Conservation (phyloP, 192 early-diverging fungal species). For the Mortierella hygrophila region DNA sequence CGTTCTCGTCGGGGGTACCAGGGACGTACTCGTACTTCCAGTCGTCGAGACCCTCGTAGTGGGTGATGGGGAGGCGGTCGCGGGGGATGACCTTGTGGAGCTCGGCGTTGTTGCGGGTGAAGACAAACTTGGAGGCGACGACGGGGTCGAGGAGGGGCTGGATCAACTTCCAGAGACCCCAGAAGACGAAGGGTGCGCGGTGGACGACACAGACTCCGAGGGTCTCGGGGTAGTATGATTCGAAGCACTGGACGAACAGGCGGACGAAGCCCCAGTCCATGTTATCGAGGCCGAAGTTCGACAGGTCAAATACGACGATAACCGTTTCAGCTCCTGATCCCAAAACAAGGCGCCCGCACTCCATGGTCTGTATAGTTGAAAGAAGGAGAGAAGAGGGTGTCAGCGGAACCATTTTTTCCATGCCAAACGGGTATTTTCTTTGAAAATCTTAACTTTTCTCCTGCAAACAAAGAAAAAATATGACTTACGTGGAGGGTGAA, state of each 20-base stretch:
- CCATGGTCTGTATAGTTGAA: slow-evolving; percentile 64
- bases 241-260: slow-evolving; percentile 84
- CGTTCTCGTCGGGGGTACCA: slow-evolving; percentile 40
- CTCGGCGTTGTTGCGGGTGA: slow-evolving; percentile 74
- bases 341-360: slow-evolving; percentile 70
- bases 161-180: slow-evolving; percentile 87
- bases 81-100: slow-evolving; percentile 74
- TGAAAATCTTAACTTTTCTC: too few species aligned
- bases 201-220: slow-evolving; percentile 87
- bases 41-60: slow-evolving; percentile 70
- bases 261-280: slow-evolving; percentile 73
- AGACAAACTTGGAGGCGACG: slow-evolving; percentile 88
- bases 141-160: slow-evolving; percentile 90
- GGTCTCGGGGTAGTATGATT: slow-evolving; percentile 93
- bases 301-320: slow-evolving; percentile 84
- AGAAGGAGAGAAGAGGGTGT: neutral
- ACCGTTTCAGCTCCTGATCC: slow-evolving; percentile 72
- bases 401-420: neutral
- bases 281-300: slow-evolving; percentile 81
- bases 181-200: slow-evolving; percentile 92
- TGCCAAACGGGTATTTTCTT: too few species aligned
- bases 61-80: slow-evolving; percentile 70
- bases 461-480: too few species aligned
- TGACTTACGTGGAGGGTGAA: slow-evolving; percentile 73
- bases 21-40: slow-evolving; percentile 69